phyloP scores from a whole-genome alignment of 2,329 filamentous ascomycete genomes.

The Fusarium pilosicola region DNA sequence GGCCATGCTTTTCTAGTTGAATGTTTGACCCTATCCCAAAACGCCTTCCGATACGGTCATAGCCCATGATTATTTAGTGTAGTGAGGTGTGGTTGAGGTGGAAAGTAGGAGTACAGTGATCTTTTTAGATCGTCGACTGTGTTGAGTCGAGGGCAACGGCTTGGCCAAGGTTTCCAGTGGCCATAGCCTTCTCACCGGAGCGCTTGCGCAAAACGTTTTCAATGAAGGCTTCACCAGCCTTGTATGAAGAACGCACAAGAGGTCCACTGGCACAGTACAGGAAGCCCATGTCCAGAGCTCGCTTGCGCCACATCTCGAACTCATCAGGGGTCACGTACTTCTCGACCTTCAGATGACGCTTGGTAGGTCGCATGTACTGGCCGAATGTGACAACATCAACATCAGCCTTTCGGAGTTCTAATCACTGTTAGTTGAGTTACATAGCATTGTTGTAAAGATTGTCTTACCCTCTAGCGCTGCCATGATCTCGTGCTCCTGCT shows the following conservation, averaged over 20 bases:
- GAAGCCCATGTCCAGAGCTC: constrained; percentile 94
- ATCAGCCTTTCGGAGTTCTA: constrained; percentile 79
- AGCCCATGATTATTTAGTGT: constrained; percentile 40
- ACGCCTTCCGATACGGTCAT: constrained; percentile 43
- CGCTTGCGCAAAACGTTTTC: constrained; percentile 96
- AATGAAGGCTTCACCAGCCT: constrained; percentile 97
- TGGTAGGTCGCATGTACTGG: constrained; percentile 99
- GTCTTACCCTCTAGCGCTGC: constrained; percentile 74
- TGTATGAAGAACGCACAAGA: constrained; percentile 93
- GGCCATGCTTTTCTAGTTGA: constrained; percentile 45
- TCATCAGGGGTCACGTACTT: constrained; percentile 92
- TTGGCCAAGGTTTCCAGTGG: constrained; percentile 50
- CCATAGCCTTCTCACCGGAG: constrained; percentile 55
- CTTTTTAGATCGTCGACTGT: constrained; percentile 35
- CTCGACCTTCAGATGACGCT: constrained; percentile 96
- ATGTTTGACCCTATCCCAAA: constrained; percentile 36
- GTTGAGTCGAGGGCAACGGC: constrained; percentile 52
- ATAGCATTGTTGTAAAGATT: not conserved
- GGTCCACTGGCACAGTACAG: constrained; percentile 95
- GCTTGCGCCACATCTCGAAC: constrained; percentile 91
- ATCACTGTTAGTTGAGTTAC: constrained; percentile 18
- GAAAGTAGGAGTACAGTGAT: constrained; percentile 8
- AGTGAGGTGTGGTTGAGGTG: constrained; percentile 23
- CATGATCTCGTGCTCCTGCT: constrained; percentile 88
- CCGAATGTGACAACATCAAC: constrained; percentile 98